These are phyloP conservation scores for Ambrosia hybrid DNA, from an alignment of 140 eudicot species.

Conservation along the genomic window DNA sequence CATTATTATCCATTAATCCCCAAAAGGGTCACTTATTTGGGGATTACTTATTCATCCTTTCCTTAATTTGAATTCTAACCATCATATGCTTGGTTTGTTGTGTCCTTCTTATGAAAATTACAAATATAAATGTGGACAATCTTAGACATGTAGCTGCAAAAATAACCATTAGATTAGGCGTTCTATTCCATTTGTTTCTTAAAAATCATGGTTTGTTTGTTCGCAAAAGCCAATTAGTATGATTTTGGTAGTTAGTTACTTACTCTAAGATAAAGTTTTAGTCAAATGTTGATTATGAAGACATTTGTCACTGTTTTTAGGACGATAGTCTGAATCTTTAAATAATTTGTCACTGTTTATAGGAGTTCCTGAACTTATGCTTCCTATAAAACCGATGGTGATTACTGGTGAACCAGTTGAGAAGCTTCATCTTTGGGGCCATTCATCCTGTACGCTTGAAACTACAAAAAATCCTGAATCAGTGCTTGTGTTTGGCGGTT, in stretches of 20 bases:
- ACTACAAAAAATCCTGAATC: conserved; percentile 36
- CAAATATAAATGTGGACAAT: too few species aligned
- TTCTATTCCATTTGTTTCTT: too few species aligned
- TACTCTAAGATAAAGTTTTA: too few species aligned
- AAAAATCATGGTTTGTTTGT: too few species aligned
- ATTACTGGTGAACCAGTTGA: conserved; percentile 73
- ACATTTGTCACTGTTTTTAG: too few species aligned
- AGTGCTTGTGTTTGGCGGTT: conserved; percentile 83
- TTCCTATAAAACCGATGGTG: conserved; percentile 39
- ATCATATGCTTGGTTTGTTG: background rate
- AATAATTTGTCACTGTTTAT: conserved; percentile 56
- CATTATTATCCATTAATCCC: conserved; percentile 4
- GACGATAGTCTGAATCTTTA: conserved; percentile 48
- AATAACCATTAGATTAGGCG: too few species aligned
- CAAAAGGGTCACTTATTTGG: background rate
- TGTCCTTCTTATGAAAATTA: too few species aligned
- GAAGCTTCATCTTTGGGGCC: conserved; percentile 94
- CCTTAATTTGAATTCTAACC: background rate
- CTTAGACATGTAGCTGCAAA: too few species aligned
- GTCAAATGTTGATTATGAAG: too few species aligned
- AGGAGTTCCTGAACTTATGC: conserved; percentile 38
- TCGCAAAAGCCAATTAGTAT: too few species aligned
- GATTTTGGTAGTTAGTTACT: too few species aligned
- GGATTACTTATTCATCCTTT: background rate
- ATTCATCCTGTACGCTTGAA: conserved; percentile 60